Base-by-base conservation (phyloP, 129 eudicot species). In the Saposhnikovia divaricata region DNA sequence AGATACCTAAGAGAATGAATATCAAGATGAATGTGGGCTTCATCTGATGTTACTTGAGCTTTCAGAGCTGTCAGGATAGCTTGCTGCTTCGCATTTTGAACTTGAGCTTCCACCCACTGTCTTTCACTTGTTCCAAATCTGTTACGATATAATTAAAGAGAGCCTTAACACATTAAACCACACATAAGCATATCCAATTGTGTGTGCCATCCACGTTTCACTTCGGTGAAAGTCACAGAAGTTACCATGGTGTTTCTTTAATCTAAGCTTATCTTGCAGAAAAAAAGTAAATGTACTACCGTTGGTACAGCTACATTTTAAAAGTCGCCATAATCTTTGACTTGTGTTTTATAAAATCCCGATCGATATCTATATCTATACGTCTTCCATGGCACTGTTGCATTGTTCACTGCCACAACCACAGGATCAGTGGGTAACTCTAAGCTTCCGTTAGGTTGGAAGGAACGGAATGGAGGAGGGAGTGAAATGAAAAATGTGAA, bases 91-190 rank as follows among this genome's bases (percentile, higher is more conserved):
- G 99, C 93, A 86, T 96, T 96, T 88, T 96, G 98, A 80, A 96
- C 99, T 88, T 96, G 99, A 66, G 99, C 99, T 86, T 92, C 99
- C 25, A 96, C 97, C 99, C 99, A 92, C 77, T 96, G 99, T 80
- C 91, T 90, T 87, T 96, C 99, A 84, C 99, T 96, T 13, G 98
- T 90, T 31, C 97, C 99, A 87, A 92, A 96, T 81, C 99, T 96
- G 90, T 47, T 77, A 59, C 55, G 31, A 40, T 9, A 42, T 74
- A 21, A 66, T 66, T 1, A 66, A 66, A 28, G 19, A 66, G 21
- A 28, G 21, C 9, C 37, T 4, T 66, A 10, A 66, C 40, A 66
- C 40, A 66, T 12, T 2, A 28, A 31, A 31, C 72, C 40, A 28
- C 40, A 31, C 11, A 28, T 11, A 13, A 13, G 21, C 3, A 66